Evolutionary conservation across 2,329 filamentous ascomycete species (phyloP), one percentile per base, ranked within the genome.

Genomic region (Tolypocladium cylindrosporum): DNA sequence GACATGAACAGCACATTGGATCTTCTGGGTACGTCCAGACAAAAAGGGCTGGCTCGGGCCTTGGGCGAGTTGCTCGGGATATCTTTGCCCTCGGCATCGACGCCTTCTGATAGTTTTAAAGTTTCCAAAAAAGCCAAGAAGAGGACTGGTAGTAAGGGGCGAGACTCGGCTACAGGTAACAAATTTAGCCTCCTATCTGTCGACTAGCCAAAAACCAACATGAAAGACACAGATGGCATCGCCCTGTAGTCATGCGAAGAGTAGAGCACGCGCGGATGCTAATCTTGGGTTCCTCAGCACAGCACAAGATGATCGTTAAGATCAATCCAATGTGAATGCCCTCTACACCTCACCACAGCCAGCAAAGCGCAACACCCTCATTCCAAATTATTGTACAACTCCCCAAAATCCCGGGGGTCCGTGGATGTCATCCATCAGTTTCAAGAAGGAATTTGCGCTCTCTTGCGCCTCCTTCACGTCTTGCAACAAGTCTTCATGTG

Each of bases 401-500:
- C 27, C 31, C 59, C 60, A 60, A 11, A 40, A 48, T 34, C 53
- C 55, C 21, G 31, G 36, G 21, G 61, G 54, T 2, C 71, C 72
- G 59, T 74, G 72, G 57, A 75, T 71, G 24, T 71, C 70, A 56
- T 71, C 62, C 61, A 74, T 57, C 27, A 72, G 52, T 40, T 61
- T 60, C 40, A 61, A 58, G 39, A 73, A 67, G 1, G 63, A 60
- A n/a, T 63, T 62, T 19, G 50, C 55, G n/a, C 58, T 59, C 31
- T 68, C 62, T 8, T 65, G 61, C 11, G 60, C 55, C 13, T 68
- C 64, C 31, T 80, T 69, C 62, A 78, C 65, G 70, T 88, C 74
- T 61, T 83, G 67, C 61, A 84, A 64, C 67, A 90, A 65, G 56
- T 82, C 66, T 61, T 86, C 81, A 7, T 70, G 65, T 7, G 61